Base-by-base conservation (phyloP, 305 asterid species). In the Solanum chacoense region DNA sequence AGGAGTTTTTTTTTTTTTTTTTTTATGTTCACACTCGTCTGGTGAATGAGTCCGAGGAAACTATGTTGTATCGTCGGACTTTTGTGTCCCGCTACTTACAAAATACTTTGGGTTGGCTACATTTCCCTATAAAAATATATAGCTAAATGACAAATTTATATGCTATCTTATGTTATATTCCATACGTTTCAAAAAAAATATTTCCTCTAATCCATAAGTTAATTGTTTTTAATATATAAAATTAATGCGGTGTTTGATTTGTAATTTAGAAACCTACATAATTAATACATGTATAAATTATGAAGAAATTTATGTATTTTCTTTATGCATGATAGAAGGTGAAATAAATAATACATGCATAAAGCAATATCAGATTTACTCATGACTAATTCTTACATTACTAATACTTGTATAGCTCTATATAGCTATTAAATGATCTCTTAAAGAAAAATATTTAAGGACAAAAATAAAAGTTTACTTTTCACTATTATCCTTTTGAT, bases 11-110 rank as follows among this genome's bases (percentile, higher is more conserved):
- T 5, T 13, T 42, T 5, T 13, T 42, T 13, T 0, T 42, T 13
- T 45, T 12, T 11, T 10, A 69, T 11, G 32, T 69, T 74, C 86
- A 40, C 75, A 28, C 75, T 78, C 72, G 32, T 42, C 78, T 88
- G 80, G 89, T 84, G 91, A 88, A 81, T 38, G 91, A 88, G 86
- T 38, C 85, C 83, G 42, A 85, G 88, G 86, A 84, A 75, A 90
- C 29, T 87, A 87, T 69, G 91, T 73, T 69, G 74, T 88, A 29
- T 72, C 31, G 80, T 81, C 67, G 50, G 85, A 31, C 29, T 12
- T 29, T 71, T 5, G 31, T 71, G 76, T 28, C 32, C 29, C 14
- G 81, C 81, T 75, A 75, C 3, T 11, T 75, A 34, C 29, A 75
- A 75, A 75, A 67, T 67, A 24, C 14, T 67, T 67, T 67, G 77